Base-by-base conservation (phyloP, 768 basidiomycete species). In the Leucocoprinus birnbaumii region DNA sequence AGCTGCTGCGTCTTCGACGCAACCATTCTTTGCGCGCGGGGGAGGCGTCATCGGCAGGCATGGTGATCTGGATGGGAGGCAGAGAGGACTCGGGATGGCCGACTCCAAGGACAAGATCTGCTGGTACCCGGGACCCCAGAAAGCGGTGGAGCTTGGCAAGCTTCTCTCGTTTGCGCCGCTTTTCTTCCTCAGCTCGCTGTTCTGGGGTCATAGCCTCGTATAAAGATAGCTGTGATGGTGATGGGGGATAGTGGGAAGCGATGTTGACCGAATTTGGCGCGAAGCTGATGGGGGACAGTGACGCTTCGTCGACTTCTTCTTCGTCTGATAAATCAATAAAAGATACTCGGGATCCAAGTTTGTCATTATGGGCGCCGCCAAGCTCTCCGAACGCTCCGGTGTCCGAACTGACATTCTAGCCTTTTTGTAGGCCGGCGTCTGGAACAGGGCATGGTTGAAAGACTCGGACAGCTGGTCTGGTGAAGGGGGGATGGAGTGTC, bases 121-220 rank as follows among this genome's bases (percentile, higher is more conserved):
- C 66, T 7, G 91, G 91, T 24, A 94, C 86, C 27, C 82, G 80
- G 18, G 88, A 90, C n/a, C 91, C 91, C 31, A 93, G 77, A 70
- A 87, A 92, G 44, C 91, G 87, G 68, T 93, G 89, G 3, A 94
- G 78, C 66, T 85, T 92, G 2, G 87, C 87, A 44, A 94, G 73
- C 61, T 85, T 84, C 60, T 89, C 87, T 48, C 91, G 78, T 68
- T 87, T 90, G 58, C 81, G 80, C 54, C 82, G 74, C 57, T 80
- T 80, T 56, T 86, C 83, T 19, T 82, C 80, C 48, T 90, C 88
- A 16, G 71, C 78, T 56, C 72, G 77, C 56, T 77, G 77, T 53
- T 84, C 80, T 21, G 77, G 71, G 47, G 78, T 71, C 63, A 83
- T 62, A 48, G 71, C 73, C 53, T 82, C 79, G 40, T 73, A 73